Conservation (phyloP, 108 stramenopile species). For the Cylindrotheca fusiformis region DNA sequence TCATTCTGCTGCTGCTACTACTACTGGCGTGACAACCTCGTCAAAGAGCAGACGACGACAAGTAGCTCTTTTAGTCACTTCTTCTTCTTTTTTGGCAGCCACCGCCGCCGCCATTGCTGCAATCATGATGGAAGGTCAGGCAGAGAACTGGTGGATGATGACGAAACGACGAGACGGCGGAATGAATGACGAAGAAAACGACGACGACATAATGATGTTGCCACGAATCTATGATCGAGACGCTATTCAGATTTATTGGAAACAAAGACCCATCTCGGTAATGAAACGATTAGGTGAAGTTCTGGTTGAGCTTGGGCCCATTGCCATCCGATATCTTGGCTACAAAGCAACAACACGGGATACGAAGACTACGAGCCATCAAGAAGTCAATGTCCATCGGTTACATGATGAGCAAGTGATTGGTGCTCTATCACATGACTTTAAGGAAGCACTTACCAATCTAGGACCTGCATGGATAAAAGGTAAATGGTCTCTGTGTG, state of each 20-base stretch:
- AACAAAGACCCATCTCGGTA: constrained; percentile 62
- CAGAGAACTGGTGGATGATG: no score
- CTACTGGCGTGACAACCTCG: no score
- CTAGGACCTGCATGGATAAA: constrained; percentile 96
- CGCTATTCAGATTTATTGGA: constrained; percentile 62
- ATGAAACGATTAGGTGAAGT: constrained; percentile 45
- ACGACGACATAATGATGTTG: constrained; percentile 26
- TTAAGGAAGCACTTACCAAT: constrained; percentile 66
- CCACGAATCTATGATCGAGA: constrained; percentile 62
- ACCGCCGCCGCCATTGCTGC: not conserved
- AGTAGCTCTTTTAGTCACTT: no score
- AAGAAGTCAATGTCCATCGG: not conserved
- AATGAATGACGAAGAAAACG: not conserved
- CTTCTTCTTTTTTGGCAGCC: not conserved
- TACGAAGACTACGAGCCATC: not conserved
- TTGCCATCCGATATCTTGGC: not conserved
- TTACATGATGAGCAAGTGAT: not conserved
- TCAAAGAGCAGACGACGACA: no score
- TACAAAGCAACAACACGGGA: not conserved
- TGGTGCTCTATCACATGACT: constrained; percentile 5
- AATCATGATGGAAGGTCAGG: no score
- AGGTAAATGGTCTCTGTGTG: constrained; percentile 15
- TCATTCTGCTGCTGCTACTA: no score
- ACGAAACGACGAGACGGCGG: not conserved
- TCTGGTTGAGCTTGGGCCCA: constrained; percentile 47